Base-by-base conservation (phyloP, 164 flowering plant genomes). In the Liquidambar formosana region DNA sequence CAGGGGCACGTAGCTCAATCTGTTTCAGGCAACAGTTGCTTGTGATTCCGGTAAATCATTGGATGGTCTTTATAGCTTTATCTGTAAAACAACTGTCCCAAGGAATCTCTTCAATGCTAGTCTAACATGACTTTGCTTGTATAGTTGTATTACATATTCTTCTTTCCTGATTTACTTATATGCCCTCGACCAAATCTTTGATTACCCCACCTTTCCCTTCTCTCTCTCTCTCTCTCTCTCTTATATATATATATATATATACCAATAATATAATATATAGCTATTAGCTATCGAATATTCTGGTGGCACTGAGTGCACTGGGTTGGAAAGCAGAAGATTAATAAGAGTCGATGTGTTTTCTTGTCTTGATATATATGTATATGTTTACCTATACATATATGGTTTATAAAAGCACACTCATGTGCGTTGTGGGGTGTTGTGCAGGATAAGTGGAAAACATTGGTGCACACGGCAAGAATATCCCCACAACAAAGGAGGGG, bases 381-480 rank as follows among this genome's bases (percentile, higher is more conserved):
- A 21, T 44, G 12, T 5, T 13, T 58, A n/a, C n/a, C n/a, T n/a
- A n/a, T n/a, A n/a, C n/a, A n/a, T n/a, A n/a, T n/a, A n/a, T n/a
- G n/a, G n/a, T n/a, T n/a, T n/a, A n/a, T n/a, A 58, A 27, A 53
- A 53, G 25, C 11, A n/a, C 8, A 25, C 47, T 45, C 52, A 45
- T 33, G 21, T 57, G 59, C 49, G 25, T 13, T 53, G 60, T 27
- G 61, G 27, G 43, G 27, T 27, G 11, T 51, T 71, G 46, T 56
- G 71, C 86, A 89, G 94, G 94, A 89, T 71, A 89, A 90, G 67
- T 90, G 95, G 95, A 90, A 90, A 79, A 90, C 95, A 26, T 73
- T 90, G 81, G 93, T 90, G 66, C 93, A 90, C 82, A 88, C 93
- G 33, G 93, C 93, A 59, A 79, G 81, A 75, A 90, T 88, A 71